These are phyloP conservation scores for Grosmannia penicillata DNA, from an alignment of 2,329 filamentous ascomycete genomes.

Conservation along the genomic window DNA sequence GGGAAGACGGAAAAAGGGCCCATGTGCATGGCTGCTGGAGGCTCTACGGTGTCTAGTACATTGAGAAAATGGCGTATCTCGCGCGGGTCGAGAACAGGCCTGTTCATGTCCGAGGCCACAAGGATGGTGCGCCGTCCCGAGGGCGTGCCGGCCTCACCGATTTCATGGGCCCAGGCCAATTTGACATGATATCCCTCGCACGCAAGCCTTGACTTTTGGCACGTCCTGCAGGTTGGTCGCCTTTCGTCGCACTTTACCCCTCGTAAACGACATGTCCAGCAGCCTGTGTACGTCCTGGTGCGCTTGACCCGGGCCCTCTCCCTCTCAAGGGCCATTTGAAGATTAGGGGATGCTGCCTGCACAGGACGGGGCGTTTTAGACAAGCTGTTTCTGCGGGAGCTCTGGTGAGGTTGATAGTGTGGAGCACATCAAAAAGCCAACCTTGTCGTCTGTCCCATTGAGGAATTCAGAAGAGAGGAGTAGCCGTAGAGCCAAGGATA, in stretches of 20 bases:
- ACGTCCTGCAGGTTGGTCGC: background rate
- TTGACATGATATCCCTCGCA: slow-evolving; percentile 1
- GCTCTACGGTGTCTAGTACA: background rate
- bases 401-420: background rate
- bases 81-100: background rate
- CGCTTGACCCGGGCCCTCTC: background rate
- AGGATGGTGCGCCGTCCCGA: background rate
- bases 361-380: background rate
- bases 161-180: background rate
- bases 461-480: background rate
- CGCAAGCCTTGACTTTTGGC: background rate
- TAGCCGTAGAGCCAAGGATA: background rate
- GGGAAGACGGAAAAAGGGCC: background rate
- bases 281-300: background rate
- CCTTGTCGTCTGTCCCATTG: background rate
- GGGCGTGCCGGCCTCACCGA: background rate
- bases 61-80: background rate
- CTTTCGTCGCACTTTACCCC: slow-evolving; percentile 1
- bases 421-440: background rate
- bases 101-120: background rate
- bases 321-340: background rate
- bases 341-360: background rate
- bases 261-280: background rate
- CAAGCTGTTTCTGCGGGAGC: too few relatives aligned
- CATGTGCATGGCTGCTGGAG: background rate